Base-by-base conservation (phyloP, 495 filamentous ascomycete genomes). In the Hamigera avellanea region DNA sequence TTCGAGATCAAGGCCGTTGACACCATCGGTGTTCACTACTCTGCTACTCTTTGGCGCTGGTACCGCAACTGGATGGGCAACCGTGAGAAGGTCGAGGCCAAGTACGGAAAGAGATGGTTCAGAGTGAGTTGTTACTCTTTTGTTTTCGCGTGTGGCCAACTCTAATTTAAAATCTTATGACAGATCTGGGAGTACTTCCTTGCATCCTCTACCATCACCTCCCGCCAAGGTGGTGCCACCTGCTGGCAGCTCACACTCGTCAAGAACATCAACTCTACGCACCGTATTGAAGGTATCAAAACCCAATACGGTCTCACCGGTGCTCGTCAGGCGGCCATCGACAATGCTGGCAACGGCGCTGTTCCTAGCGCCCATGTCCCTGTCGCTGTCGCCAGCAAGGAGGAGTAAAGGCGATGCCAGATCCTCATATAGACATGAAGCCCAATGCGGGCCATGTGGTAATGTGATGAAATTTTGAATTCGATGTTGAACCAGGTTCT, bases 161-260 rank as follows among this genome's bases (percentile, higher is more conserved):
- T 26, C 25, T 37, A 5, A 46, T 40, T 48, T 37, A 48, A 35
- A 3, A 40, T 46, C 14, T 8, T n/a, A 28, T 23, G 16, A 12
- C 43, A 94, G 87, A 93, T 96, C 57, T 98, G 91, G 91, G 89
- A 96, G 57, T 95, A 77, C 70, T 98, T 98, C 80, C 78, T 98
- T 44, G 86, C 93, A 35, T 81, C 76, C 50, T 86, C 86, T 2
- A 94, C 86, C 50, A 96, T 98, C 62, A 78, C 80, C 55, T 87
- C 89, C 19, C 81, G 91, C 49, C 91, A 98, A 63, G 91, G 91
- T 41, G 72, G 70, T 47, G 93, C 91, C 33, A 88, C 87, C 29
- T 96, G 93, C 75, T 98, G 81, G 69, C 93, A 96, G 68, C 87
- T 98, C 57, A 82, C 76, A 31, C 62, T 93, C 33, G 85, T 95